Evolutionary conservation across 2,329 filamentous ascomycete genomes (phyloP).

Genomic region (Dactylonectria estremocensis): DNA sequence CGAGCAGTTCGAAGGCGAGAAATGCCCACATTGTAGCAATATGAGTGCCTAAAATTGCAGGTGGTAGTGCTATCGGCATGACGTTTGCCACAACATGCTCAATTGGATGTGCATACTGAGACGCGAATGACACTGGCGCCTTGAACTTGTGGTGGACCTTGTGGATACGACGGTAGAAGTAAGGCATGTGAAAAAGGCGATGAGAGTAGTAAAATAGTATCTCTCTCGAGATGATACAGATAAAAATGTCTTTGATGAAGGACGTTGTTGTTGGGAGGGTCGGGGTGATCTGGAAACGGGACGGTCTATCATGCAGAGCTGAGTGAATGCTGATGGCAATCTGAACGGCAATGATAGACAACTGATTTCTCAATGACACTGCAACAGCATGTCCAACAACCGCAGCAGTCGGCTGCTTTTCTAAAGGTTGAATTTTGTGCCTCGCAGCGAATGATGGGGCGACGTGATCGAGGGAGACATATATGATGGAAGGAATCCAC

Average conservation of each 20-base stretch:
- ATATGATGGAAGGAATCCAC: constrained; percentile 61
- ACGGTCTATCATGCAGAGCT: constrained; percentile 33
- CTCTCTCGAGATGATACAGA: constrained; percentile 63
- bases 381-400: constrained; percentile 62
- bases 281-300: constrained; percentile 57
- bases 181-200: constrained; percentile 65
- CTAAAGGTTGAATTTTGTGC: constrained; percentile 69
- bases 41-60: constrained; percentile 62
- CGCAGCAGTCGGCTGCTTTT: constrained; percentile 62
- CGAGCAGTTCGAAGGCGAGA: constrained; percentile 62
- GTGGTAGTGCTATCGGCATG: constrained; percentile 66
- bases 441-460: constrained; percentile 64
- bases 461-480: constrained; percentile 59
- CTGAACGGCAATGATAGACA: constrained; percentile 56
- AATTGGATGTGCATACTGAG: constrained; percentile 71
- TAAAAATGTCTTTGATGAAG: constrained; percentile 57
- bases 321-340: constrained; percentile 40
- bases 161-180: constrained; percentile 66
- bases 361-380: constrained; percentile 65
- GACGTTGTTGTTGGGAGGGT: constrained; percentile 55
- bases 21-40: constrained; percentile 69
- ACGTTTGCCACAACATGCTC: constrained; percentile 70
- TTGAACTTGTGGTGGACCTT: constrained; percentile 71
- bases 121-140: constrained; percentile 68
- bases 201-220: constrained; percentile 70